Base-by-base conservation (phyloP, 306 rosid species). In the Vigna reflexopilosa region DNA sequence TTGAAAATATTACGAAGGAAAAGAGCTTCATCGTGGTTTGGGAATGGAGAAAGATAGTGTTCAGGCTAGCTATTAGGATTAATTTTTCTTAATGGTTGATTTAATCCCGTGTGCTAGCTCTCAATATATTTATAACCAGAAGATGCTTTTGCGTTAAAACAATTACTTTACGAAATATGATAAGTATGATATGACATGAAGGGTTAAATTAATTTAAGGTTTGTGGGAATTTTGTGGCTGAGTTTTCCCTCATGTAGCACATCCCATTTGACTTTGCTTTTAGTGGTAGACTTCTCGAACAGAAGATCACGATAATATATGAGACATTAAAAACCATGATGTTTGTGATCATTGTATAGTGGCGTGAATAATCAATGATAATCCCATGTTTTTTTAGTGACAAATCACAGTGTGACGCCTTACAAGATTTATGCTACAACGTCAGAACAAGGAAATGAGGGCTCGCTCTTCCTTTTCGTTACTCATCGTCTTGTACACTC, bases 51-150 rank as follows among this genome's bases (percentile, higher is more conserved):
- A 7, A 19, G 45, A 16, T 38, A 10, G 4, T 3, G 14, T 7
- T 4, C 1, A 14, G 14, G 4, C 22, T 38, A 40, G 47, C 6
- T 42, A 17, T 17, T 17, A 17, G 11, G 26, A 34, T 64, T 77
- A 13, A 13, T 6, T 57, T 65, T 82, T 58, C 13, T 44, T 64
- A 4, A 55, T 56, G 62, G 2, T 19, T 3, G 2, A 38, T 47
- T 9, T 0, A 6, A 4, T 4, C 63, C 38, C 52, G 7, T 4
- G 16, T 56, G 44, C 9, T 2, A 14, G 1, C 67, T 48, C 59
- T 78, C 74, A 9, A 2, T 24, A 2, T 24, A 68, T 79, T 83
- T 83, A 79, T 83, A 83, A 13, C 67, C 72, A 10, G 22, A 11
- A 34, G 38, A 9, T n/a, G n/a, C 11, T 9, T 7, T 49, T 16